Percentiles rank a stretch among this genome's conserved stretches.
These are phyloP conservation scores for Halophytophthora polymorphica DNA, from an alignment of 352 stramenopile species.

Conservation along the genomic window DNA sequence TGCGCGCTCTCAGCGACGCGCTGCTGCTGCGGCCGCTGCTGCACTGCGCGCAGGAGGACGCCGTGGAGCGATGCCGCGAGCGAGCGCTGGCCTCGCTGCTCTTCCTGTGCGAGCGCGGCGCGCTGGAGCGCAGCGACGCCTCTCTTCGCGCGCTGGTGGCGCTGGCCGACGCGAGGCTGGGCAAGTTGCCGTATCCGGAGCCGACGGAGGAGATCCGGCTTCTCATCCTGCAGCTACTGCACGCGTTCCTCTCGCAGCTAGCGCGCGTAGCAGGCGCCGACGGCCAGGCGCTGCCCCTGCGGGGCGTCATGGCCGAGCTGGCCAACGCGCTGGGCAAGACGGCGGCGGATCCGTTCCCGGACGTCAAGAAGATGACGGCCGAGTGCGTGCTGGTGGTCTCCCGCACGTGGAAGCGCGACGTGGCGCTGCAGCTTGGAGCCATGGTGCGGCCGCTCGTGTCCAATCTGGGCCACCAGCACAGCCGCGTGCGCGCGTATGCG, in stretches of 20 bases:
- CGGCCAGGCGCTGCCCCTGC: constrained; percentile 24
- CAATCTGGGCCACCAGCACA: constrained; percentile 83
- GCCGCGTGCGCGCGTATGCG: constrained; percentile 65
- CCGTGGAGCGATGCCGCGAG: constrained; percentile 79
- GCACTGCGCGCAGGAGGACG: constrained; percentile 40
- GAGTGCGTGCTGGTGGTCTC: constrained; percentile 64
- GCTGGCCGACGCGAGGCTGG: constrained; percentile 50
- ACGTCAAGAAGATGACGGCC: constrained; percentile 73
- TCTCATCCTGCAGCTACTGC: constrained; percentile 57
- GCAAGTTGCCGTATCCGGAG: constrained; percentile 75
- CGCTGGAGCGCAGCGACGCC: constrained; percentile 33
- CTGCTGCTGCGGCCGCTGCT: constrained; percentile 55
- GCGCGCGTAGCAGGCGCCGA: constrained; percentile 4
- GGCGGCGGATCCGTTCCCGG: constrained; percentile 70
- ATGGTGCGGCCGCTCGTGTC: constrained; percentile 61
- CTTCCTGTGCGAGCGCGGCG: constrained; percentile 48
- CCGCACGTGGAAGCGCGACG: constrained; percentile 42
- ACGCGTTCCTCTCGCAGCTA: constrained; percentile 56
- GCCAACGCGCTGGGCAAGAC: constrained; percentile 74
- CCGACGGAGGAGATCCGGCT: constrained; percentile 81
- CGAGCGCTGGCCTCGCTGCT: constrained; percentile 57
- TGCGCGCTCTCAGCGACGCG: constrained; percentile 37
- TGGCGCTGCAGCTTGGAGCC: constrained; percentile 65
- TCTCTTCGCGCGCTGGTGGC: constrained; percentile 49
- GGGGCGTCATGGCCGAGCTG: constrained; percentile 59